Base-by-base conservation (phyloP, 2,329 filamentous ascomycete species). In the Corynespora cassiicola region DNA sequence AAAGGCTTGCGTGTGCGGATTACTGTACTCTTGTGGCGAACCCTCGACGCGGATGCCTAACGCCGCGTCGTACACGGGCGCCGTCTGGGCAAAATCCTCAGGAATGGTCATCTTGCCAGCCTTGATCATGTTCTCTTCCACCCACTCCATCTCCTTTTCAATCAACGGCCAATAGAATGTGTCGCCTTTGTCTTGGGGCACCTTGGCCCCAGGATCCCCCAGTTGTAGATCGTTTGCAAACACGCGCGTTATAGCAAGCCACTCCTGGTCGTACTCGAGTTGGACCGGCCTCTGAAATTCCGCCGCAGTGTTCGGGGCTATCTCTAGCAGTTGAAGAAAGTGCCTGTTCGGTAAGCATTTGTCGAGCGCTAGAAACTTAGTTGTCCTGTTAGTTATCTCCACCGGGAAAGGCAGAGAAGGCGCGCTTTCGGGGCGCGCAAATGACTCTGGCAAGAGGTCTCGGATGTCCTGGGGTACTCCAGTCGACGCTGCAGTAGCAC, bases 171-270 rank as follows among this genome's bases (percentile, higher is more conserved):
- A 67, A 64, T 96, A 96, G 33, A 78, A 70, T 2, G 75, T 79
- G 64, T 95, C 83, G 14, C 88, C 87, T 17, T 81, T 73, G 58
- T 95, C 77, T 2, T 72, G 65, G 0, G 86, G 76, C 0, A 79
- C 68, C 24, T 69, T 66, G 1, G 79, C 76, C 6, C 70, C 62
- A 5, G 75, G 75, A 41, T 88, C 87, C 2, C 73, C 68, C 2
- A 94, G 75, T 19, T 68, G 58, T 27, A 75, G 57, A 25, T 82
- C 76, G 3, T 75, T 56, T 25, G 87, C 82, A 60, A 97, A 95
- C 6, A 84, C 86, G 26, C 92, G 87, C 9, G 86, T 91, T 49
- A 99, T 96, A 26, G 94, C 87, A 6, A 99, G 83, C 92, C 92
- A 99, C 71, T 99, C 94, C 8, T 85, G 82, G 66, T 99, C 94